Conservation (phyloP, 257 asterid species). For the Euphrasia confusa region DNA sequence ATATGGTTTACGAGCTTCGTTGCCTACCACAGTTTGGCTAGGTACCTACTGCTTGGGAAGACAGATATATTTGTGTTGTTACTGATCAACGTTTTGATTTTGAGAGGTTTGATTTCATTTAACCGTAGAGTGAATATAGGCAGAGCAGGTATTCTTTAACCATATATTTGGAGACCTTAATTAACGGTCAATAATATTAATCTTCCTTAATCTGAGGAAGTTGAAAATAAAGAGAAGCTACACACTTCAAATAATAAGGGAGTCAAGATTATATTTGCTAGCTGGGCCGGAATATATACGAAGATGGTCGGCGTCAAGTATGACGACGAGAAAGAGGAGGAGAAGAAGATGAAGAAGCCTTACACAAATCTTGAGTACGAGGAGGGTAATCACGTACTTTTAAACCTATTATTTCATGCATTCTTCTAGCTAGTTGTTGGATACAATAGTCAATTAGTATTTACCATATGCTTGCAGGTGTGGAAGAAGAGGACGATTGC, state of each 20-base stretch:
- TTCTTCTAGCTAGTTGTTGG: background rate
- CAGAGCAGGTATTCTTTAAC: background rate
- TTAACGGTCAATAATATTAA: background rate
- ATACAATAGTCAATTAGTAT: background rate
- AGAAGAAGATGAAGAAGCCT: conserved; percentile 20
- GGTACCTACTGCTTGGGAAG: too few species aligned
- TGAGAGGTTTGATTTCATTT: too few species aligned
- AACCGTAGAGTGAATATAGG: background rate
- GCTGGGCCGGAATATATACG: background rate
- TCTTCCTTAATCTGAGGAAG: background rate
- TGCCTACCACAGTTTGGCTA: too few species aligned
- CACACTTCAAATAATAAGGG: background rate
- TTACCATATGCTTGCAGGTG: background rate
- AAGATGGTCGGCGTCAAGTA: conserved; percentile 16
- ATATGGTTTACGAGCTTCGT: too few species aligned
- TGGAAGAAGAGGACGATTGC: conserved; percentile 33
- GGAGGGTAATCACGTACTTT: conserved; percentile 12
- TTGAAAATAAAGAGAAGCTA: background rate
- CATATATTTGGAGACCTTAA: background rate
- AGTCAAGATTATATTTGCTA: background rate
- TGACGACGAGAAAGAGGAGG: conserved; percentile 13
- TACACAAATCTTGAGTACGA: conserved; percentile 15
- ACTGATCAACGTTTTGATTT: too few species aligned
- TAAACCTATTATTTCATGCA: background rate
- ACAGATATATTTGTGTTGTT: too few species aligned